These are phyloP conservation scores for Beauveria brongniartii DNA, from an alignment of 2,329 filamentous ascomycete genomes.

Conservation along the genomic window DNA sequence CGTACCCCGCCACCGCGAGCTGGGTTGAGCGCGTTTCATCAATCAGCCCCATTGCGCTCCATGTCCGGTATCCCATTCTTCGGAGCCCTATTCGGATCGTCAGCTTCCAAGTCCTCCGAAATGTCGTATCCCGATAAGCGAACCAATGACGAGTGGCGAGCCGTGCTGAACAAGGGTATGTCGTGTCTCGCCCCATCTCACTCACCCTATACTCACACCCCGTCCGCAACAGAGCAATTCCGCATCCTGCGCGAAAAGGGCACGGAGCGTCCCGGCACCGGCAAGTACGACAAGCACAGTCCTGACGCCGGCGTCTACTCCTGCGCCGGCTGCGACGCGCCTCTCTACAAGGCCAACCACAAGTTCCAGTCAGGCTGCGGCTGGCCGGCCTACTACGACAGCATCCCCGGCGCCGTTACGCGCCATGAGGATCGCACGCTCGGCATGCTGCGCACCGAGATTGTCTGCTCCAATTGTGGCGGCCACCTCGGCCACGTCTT, in stretches of 20 bases:
- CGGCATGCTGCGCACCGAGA: slow-evolving; percentile 85
- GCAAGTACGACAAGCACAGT: slow-evolving; percentile 82
- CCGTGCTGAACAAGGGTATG: slow-evolving; percentile 59
- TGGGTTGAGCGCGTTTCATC: slow-evolving; percentile 14
- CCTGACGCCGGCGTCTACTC: slow-evolving; percentile 70
- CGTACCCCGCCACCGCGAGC: slow-evolving; percentile 23
- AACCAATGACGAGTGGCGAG: slow-evolving; percentile 77
- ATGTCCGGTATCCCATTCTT: slow-evolving; percentile 77
- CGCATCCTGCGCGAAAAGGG: slow-evolving; percentile 86
- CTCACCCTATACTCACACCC: background rate
- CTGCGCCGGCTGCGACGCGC: slow-evolving; percentile 78
- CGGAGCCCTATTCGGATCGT: slow-evolving; percentile 64
- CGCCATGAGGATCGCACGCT: slow-evolving; percentile 68
- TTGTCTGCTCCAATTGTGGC: slow-evolving; percentile 89
- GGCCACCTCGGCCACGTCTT: slow-evolving; percentile 93
- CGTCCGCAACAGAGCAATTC: slow-evolving; percentile 70
- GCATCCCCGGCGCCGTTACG: slow-evolving; percentile 80
- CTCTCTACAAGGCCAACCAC: slow-evolving; percentile 85
- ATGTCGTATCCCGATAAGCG: slow-evolving; percentile 78
- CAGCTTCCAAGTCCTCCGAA: slow-evolving; percentile 43
- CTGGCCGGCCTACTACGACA: slow-evolving; percentile 98
- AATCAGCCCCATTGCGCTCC: slow-evolving; percentile 34
- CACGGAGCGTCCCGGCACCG: slow-evolving; percentile 73
- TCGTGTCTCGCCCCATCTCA: background rate
- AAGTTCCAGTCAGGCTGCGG: slow-evolving; percentile 97